Conservation (phyloP, 495 filamentous ascomycete species). For the Podospora didyma region DNA sequence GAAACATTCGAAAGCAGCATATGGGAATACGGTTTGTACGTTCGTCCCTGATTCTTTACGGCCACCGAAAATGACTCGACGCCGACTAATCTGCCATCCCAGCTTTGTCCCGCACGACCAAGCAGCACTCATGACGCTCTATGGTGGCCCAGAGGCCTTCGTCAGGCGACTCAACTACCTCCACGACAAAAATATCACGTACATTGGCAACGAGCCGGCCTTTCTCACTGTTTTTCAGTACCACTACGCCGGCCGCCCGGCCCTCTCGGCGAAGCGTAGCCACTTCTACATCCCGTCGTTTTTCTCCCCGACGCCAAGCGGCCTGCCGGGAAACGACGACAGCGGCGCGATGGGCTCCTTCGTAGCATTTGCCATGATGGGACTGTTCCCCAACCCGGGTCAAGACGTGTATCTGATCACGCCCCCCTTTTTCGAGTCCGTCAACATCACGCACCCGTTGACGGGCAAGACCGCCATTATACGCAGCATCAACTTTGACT, state of each 20-base stretch:
- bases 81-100: background rate
- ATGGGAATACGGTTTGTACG: constrained; percentile 67
- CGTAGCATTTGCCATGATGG: constrained; percentile 65
- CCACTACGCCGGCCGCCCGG: constrained; percentile 66
- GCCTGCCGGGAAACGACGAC: constrained; percentile 71
- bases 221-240: constrained; percentile 69
- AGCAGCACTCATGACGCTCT: constrained; percentile 54
- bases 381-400: constrained; percentile 69
- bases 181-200: constrained; percentile 60
- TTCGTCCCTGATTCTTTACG: constrained; percentile 4
- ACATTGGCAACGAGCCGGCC: constrained; percentile 70
- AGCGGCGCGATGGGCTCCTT: constrained; percentile 71
- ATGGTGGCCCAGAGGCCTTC: constrained; percentile 60
- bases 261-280: constrained; percentile 54
- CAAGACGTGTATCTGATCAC: constrained; percentile 73
- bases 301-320: constrained; percentile 56
- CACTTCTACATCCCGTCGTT: constrained; percentile 65
- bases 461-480: constrained; percentile 61
- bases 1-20: constrained; percentile 70
- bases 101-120: constrained; percentile 69
- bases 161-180: constrained; percentile 60
- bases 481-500: constrained; percentile 59
- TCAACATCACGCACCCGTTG: constrained; percentile 58
- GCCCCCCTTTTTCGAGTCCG: constrained; percentile 60
- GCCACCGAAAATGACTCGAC: too few relatives aligned